Percentiles rank a stretch among this genome's conserved stretches.
phyloP scores from a whole-genome alignment of 2,329 filamentous ascomycete species.

The Diplocarpon mali region DNA sequence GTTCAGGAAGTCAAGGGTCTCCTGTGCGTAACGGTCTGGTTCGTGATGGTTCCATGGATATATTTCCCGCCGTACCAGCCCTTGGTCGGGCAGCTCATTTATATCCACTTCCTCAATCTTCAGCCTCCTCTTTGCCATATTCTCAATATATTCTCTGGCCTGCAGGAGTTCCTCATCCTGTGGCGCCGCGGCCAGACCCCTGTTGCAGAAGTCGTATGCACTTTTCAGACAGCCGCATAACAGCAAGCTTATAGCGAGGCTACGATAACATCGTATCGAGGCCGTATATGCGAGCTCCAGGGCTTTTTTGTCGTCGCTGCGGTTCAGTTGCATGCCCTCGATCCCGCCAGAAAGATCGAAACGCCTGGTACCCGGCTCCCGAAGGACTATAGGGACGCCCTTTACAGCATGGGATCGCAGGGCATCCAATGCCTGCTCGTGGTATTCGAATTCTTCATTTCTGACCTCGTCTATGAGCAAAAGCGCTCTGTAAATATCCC shows the following conservation, averaged over 20 bases:
- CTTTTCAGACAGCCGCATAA: slow-evolving; percentile 59
- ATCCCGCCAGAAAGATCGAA: slow-evolving; percentile 12
- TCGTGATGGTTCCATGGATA: slow-evolving; percentile 60
- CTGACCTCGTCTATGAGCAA: slow-evolving; percentile 69
- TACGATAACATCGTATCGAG: slow-evolving; percentile 48
- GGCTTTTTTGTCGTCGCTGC: slow-evolving; percentile 28
- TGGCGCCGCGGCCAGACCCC: slow-evolving; percentile 46
- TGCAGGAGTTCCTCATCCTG: slow-evolving; percentile 44
- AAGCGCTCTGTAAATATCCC: slow-evolving; percentile 85
- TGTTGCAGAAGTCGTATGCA: slow-evolving; percentile 52
- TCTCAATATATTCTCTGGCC: slow-evolving; percentile 42
- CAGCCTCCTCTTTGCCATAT: slow-evolving; percentile 38
- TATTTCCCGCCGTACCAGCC: slow-evolving; percentile 57
- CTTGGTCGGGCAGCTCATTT: slow-evolving; percentile 54
- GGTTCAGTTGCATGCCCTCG: slow-evolving; percentile 17
- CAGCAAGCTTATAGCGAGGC: slow-evolving; percentile 45
- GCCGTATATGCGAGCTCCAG: slow-evolving; percentile 36
- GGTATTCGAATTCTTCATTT: slow-evolving; percentile 74
- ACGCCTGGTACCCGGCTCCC: slow-evolving; percentile 4
- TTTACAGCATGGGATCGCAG: slow-evolving; percentile 12
- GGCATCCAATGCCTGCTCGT: slow-evolving; percentile 49
- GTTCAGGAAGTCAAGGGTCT: slow-evolving; percentile 64
- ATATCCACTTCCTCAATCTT: slow-evolving; percentile 35
- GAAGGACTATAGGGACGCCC: slow-evolving; percentile 34
- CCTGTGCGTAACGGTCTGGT: slow-evolving; percentile 58